Evolutionary conservation across 805 yeast species (phyloP).

Genomic region (Cyberlindnera sargentensis): DNA sequence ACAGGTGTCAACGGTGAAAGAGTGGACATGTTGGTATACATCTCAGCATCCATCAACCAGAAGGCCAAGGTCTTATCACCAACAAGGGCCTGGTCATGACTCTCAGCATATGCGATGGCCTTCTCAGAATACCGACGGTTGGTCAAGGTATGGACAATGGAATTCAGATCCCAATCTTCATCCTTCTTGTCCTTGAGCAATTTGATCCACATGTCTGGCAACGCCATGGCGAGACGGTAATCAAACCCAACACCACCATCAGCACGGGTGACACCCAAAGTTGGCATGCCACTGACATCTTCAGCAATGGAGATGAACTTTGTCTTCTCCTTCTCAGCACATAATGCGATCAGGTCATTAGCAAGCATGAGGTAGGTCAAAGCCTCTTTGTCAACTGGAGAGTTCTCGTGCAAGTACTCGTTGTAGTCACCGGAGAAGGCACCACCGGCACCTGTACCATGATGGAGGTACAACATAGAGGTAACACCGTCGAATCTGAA

Average conservation of each 20-base stretch:
- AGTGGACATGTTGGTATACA: constrained; percentile 92
- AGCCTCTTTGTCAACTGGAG: constrained; percentile 82
- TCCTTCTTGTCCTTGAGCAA: constrained; percentile 74
- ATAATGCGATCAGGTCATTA: constrained; percentile 62
- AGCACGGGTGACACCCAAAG: constrained; percentile 67
- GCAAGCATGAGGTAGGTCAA: constrained; percentile 83
- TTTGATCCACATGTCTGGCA: constrained; percentile 99
- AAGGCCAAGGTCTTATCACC: constrained; percentile 96
- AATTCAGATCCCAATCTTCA: constrained; percentile 87
- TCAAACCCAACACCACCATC: constrained; percentile 92
- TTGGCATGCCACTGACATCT: constrained; percentile 97
- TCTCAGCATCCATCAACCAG: constrained; percentile 97
- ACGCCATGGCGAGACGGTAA: constrained; percentile 91
- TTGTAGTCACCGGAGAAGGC: constrained; percentile 90
- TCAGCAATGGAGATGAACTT: constrained; percentile 81
- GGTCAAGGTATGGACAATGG: constrained; percentile 72
- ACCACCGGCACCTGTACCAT: constrained; percentile 77
- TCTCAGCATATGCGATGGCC: constrained; percentile 88
- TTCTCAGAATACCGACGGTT: constrained; percentile 85
- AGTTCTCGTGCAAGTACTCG: constrained; percentile 74
- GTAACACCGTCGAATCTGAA: constrained; percentile 97
- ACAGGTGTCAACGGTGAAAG: constrained; percentile 67
- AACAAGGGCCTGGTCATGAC: constrained; percentile 95
- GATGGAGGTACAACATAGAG: constrained; percentile 85
- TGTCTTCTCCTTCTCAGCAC: constrained; percentile 36